Conservation (phyloP, 805 yeast genomes). For the Myxozyma mucilagina region DNA sequence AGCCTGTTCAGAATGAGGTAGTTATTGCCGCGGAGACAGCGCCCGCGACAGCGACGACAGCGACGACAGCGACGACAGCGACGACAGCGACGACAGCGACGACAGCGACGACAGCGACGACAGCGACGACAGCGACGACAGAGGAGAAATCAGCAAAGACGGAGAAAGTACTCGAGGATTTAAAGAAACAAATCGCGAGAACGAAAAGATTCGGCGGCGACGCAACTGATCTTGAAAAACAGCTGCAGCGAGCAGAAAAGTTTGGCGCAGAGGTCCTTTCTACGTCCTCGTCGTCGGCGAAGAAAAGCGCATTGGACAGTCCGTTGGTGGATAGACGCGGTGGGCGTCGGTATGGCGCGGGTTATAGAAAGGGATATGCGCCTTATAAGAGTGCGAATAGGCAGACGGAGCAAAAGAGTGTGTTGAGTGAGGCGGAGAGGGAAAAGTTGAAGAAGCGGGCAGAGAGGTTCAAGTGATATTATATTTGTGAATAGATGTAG, state of each 20-base stretch:
- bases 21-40: neutral
- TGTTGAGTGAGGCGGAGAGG: constrained; percentile 15
- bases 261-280: constrained; percentile 13
- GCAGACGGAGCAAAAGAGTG: neutral
- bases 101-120: neutral
- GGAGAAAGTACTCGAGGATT: constrained; percentile 8
- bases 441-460: constrained; percentile 19
- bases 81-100: neutral
- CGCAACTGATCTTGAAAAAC: constrained; percentile 25
- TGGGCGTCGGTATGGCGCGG: neutral
- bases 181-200: constrained; percentile 11
- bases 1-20: neutral
- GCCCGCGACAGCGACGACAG: neutral
- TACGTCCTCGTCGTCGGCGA: neutral
- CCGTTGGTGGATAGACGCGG: constrained; percentile 12
- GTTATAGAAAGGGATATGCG: neutral
- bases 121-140: neutral
- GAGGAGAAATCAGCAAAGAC: constrained; percentile 1
- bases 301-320: neutral
- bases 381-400: neutral
- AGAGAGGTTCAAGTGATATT: constrained; percentile 14
- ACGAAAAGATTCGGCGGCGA: constrained; percentile 26
- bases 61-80: neutral
- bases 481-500: neutral
- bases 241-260: constrained; percentile 22